Base-by-base conservation (phyloP, 345 rosid species). In the Noccaea caerulescens region DNA sequence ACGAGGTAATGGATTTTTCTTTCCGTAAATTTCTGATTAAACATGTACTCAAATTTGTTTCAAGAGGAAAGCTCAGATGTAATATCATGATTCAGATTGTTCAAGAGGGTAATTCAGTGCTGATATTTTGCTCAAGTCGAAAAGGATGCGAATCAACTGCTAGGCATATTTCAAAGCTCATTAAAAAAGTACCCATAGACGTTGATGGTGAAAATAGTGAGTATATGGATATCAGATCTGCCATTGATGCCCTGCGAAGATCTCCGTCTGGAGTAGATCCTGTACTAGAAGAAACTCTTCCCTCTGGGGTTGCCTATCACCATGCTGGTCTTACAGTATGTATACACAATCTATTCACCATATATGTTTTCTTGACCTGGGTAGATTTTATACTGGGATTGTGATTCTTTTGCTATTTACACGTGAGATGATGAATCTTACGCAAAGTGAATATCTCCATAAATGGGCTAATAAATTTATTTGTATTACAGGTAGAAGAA, bases 141-240 rank as follows among this genome's bases (percentile, higher is more conserved):
- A 93, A 93, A 81, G 97, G 98, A 83, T 93, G 98, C 41, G 97
- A 93, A 82, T 88, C 97, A 81, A 93, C 97, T 73, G 97, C 98
- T 60, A 85, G 82, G 77, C 98, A 93, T 71, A 81, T 91, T 30
- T 68, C 97, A 44, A 91, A 86, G 77, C 87, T 84, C 80, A 81
- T 93, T 72, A 84, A 84, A 86, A 87, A 85, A 70, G 80, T 81
- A 68, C 74, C 85, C 20, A 32, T 75, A 38, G 80, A 66, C 42
- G 32, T 71, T 41, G 87, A 71, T 74, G 79, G 76, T 72, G 81
- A 80, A 61, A 68, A 80, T 41, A 64, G 84, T 46, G 92, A 89
- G 79, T 87, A 87, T 66, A 72, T 62, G 54, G 90, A 87, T 82
- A 78, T 89, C 71, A 55, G 74, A 50, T 84, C 97, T 13, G 97